A percentile compares a stretch with the other conserved stretches of the same genome.
These are phyloP conservation scores for Dictyostelium purpureum DNA, from an alignment of 78 protist species.

Conservation along the genomic window DNA sequence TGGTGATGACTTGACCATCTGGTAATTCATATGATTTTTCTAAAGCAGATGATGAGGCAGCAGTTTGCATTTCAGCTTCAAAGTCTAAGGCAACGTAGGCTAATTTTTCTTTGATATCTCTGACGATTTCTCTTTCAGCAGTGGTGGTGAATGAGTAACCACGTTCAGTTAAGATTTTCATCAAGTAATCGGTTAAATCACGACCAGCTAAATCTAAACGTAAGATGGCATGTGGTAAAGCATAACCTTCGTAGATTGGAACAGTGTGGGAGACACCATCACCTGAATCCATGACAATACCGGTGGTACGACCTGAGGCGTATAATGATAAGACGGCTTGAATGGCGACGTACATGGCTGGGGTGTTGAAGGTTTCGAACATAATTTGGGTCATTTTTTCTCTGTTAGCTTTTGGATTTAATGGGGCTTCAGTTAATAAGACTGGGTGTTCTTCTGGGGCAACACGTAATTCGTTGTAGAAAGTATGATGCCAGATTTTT, in stretches of 20 bases:
- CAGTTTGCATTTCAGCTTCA: slow-evolving; percentile 87
- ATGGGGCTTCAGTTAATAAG: slow-evolving; percentile 83
- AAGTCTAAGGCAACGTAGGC: slow-evolving; percentile 87
- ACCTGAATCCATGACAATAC: slow-evolving; percentile 97
- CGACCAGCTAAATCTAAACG: slow-evolving; percentile 96
- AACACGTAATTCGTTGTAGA: slow-evolving; percentile 94
- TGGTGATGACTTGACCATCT: slow-evolving; percentile 89
- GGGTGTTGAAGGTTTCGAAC: slow-evolving; percentile 98
- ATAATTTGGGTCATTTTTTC: slow-evolving; percentile 96
- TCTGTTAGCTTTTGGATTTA: slow-evolving; percentile 87
- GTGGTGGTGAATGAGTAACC: slow-evolving; percentile 92
- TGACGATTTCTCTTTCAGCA: slow-evolving; percentile 78
- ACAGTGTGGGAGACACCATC: slow-evolving; percentile 97
- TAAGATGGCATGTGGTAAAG: slow-evolving; percentile 88
- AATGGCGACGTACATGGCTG: slow-evolving; percentile 89
- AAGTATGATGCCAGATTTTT: slow-evolving; percentile 92
- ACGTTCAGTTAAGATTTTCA: slow-evolving; percentile 90
- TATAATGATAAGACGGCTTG: slow-evolving; percentile 96
- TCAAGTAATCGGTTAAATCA: slow-evolving; percentile 93
- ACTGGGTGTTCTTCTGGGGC: slow-evolving; percentile 93
- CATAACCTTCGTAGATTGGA: slow-evolving; percentile 92
- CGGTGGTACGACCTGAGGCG: slow-evolving; percentile 94
- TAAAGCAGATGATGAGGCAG: slow-evolving; percentile 75
- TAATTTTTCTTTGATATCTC: slow-evolving; percentile 85
- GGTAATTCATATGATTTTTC: slow-evolving; percentile 90